Evolutionary conservation across 176 grass and related monocot species (phyloP).

Genomic region (Dendrocalamus sinicus): DNA sequence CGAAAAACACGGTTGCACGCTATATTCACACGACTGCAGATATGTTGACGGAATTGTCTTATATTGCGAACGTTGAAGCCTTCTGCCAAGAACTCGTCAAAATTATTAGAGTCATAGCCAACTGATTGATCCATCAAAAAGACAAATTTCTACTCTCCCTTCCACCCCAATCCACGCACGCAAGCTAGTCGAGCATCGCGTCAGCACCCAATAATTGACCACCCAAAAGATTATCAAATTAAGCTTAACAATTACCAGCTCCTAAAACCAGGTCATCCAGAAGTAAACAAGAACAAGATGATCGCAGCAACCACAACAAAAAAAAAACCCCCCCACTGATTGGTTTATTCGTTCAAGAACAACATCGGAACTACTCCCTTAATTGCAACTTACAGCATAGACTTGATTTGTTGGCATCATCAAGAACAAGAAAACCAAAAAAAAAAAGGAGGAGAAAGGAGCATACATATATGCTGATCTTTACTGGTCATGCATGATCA

Average conservation of each 20-base stretch:
- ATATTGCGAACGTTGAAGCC: background rate
- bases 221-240: background rate
- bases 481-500: slow-evolving; percentile 20
- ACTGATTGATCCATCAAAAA: background rate
- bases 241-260: background rate
- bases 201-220: slow-evolving; percentile 32
- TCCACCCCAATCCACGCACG: slow-evolving; percentile 42
- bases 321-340: too few relatives aligned
- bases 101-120: background rate
- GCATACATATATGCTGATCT: background rate
- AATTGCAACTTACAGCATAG: background rate
- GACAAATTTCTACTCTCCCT: background rate
- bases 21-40: background rate
- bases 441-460: background rate
- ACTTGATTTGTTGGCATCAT: background rate
- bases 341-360: background rate
- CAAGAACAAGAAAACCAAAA: background rate
- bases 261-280: background rate
- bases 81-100: slow-evolving; percentile 18
- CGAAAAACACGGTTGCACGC: background rate
- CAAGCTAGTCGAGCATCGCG: slow-evolving; percentile 7
- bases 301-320: background rate
- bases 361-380: background rate
- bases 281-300: background rate
- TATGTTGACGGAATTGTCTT: background rate